A percentile compares a stretch with the other conserved stretches of the same genome.
These are phyloP conservation scores for Neoscytalidium dimidiatum DNA, from an alignment of 2,329 filamentous ascomycete genomes.

Conservation along the genomic window DNA sequence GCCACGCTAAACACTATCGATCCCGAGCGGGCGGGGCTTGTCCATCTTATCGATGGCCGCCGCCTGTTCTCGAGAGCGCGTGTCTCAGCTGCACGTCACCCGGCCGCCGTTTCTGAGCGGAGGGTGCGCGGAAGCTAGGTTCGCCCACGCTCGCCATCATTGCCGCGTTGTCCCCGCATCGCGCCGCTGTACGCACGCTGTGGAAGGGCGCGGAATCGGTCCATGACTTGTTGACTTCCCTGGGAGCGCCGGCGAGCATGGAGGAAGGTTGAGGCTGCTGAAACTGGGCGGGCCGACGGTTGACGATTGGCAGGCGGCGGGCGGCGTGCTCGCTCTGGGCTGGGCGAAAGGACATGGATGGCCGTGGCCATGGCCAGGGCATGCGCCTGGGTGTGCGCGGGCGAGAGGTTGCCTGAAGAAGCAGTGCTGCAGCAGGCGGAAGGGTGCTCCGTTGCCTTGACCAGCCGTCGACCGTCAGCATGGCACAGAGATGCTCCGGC, in stretches of 20 bases:
- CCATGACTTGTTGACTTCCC: neutral
- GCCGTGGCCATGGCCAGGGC: neutral
- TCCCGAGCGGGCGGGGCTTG: constrained; percentile 10
- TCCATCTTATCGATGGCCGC: constrained; percentile 10
- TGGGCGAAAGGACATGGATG: too few species aligned
- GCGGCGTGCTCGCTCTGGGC: too few species aligned
- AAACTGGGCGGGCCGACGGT: neutral
- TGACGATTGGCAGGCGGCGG: neutral
- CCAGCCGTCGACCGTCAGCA: constrained; percentile 9
- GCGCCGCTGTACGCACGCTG: neutral
- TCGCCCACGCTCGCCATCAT: neutral
- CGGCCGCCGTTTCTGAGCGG: neutral
- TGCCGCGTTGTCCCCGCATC: neutral
- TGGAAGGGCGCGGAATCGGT: neutral
- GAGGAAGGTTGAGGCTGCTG: neutral
- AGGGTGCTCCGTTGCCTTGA: constrained; percentile 5
- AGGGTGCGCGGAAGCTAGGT: neutral
- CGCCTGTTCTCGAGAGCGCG: neutral
- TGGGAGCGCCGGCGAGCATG: neutral
- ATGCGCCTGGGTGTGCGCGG: neutral
- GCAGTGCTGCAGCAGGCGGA: neutral
- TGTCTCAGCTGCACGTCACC: constrained; percentile 16
- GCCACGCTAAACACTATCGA: constrained; percentile 16
- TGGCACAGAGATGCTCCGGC: constrained; percentile 17
- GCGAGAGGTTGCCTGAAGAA: constrained; percentile 2